These are phyloP conservation scores for Lactifluus piperatus DNA, from an alignment of 768 basidiomycete genomes.

Conservation along the genomic window DNA sequence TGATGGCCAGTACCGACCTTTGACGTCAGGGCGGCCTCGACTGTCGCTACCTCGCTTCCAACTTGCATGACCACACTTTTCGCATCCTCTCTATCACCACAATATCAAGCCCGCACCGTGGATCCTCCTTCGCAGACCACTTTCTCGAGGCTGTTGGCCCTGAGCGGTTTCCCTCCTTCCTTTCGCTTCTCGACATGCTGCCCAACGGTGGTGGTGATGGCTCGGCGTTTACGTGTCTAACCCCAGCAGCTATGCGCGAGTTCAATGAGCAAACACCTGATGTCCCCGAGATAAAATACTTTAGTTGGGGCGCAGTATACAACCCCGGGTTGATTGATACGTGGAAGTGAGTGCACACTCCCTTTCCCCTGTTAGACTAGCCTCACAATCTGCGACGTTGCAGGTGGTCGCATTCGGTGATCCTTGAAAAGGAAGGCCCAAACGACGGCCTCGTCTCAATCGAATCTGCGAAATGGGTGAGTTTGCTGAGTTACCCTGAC, in stretches of 20 bases:
- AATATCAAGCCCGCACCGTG: conserved; percentile 90
- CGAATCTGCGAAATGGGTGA: conserved; percentile 80
- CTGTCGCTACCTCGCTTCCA: conserved; percentile 80
- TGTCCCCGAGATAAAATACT: conserved; percentile 72
- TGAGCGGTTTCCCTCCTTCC: conserved; percentile 55
- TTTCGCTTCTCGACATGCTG: conserved; percentile 70
- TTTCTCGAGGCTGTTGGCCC: conserved; percentile 69
- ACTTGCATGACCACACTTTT: conserved; percentile 71
- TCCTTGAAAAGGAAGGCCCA: conserved; percentile 82
- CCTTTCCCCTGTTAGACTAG: not conserved
- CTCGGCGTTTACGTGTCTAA: conserved; percentile 84
- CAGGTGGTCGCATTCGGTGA: conserved; percentile 31
- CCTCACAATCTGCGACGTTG: not conserved
- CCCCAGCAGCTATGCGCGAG: conserved; percentile 70
- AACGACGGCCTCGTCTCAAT: conserved; percentile 96
- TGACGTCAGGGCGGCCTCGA: conserved; percentile 77
- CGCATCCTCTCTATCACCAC: conserved; percentile 83
- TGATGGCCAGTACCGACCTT: conserved; percentile 9
- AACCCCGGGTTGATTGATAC: conserved; percentile 87
- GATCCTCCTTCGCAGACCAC: conserved; percentile 89
- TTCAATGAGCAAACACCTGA: conserved; percentile 89
- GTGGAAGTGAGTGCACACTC: conserved; percentile 45
- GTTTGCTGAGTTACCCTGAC: conserved; percentile 12
- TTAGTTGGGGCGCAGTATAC: conserved; percentile 91
- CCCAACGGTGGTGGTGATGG: conserved; percentile 95